Evolutionary conservation across 2,329 filamentous ascomycete genomes (phyloP), one percentile per base, ranked within the genome.

Genomic region (Nannizziopsis barbatae): DNA sequence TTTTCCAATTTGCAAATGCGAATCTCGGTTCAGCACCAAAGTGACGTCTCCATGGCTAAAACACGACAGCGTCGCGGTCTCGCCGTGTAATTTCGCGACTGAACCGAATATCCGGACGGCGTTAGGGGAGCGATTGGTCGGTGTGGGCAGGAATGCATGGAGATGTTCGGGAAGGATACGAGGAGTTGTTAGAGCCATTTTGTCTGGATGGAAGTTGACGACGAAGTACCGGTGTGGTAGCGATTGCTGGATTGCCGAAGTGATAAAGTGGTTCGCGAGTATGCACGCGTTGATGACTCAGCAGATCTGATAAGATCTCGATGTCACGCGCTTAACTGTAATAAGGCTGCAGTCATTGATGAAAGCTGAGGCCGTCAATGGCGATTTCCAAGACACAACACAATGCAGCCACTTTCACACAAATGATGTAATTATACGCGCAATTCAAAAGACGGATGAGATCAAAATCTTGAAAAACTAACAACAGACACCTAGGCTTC

Each of bases 61-160:
- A 5, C 86, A 83, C 50, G 95, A 87, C 27, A 96, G 76, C 5
- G 80, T 79, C 0, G 88, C 90, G 44, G 78, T 76, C 45, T 92
- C 85, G 56, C 89, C 89, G 45, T 82, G 81, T 18, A 96, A 74
- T 59, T 92, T 82, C 3, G 79, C 77, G 41, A 96, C 88, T 59
- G 84, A 88, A 59, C 92, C 92, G 4, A 94, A 75, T 48, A 96
- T 74, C 58, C 88, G 88, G 53, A 96, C 85, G 53, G 84, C 85
- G 55, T 79, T 71, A 61, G 76, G 68, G 43, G 70, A 66, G 49
- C 58, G 57, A 27, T 58, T 53, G 50, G 54, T 57, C 20, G 59
- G 50, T 50, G 57, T 59, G 41, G 65, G 76, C 56, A 75, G 74
- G 56, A 81, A 74, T 70, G 89, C 94, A 60, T 75, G 75, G 62